Conservation (phyloP, 2,329 filamentous ascomycete genomes). For the Zasmidium cellare region DNA sequence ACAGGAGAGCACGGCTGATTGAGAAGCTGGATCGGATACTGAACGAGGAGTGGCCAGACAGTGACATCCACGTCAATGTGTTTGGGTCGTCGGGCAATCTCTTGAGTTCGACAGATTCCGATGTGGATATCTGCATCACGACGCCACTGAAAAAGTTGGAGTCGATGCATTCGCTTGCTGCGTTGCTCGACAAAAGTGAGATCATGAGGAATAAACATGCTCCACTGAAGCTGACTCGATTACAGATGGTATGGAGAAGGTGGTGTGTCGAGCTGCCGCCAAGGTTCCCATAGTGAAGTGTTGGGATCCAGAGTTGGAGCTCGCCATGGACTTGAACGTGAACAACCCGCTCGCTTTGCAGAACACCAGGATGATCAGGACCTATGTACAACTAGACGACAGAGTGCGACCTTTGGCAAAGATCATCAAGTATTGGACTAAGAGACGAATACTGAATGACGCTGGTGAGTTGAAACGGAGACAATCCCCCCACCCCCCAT, state of each 20-base stretch:
- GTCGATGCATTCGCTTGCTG: slow-evolving; percentile 85
- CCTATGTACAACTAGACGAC: slow-evolving; percentile 90
- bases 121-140: slow-evolving; percentile 97
- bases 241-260: slow-evolving; percentile 93
- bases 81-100: slow-evolving; percentile 98
- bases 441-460: slow-evolving; percentile 88
- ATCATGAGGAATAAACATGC: neutral
- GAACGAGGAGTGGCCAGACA: slow-evolving; percentile 87
- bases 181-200: slow-evolving; percentile 60
- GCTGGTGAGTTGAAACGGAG: slow-evolving; percentile 65
- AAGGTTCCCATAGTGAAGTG: slow-evolving; percentile 99
- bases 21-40: slow-evolving; percentile 84
- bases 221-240: slow-evolving; percentile 22
- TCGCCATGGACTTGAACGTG: slow-evolving; percentile 97
- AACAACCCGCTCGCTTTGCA: slow-evolving; percentile 94
- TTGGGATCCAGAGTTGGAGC: slow-evolving; percentile 88
- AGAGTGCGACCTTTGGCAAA: slow-evolving; percentile 90
- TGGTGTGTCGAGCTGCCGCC: slow-evolving; percentile 89
- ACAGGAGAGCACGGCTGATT: slow-evolving; percentile 73
- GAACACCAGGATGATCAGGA: slow-evolving; percentile 97
- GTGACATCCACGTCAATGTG: slow-evolving; percentile 84
- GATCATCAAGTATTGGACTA: slow-evolving; percentile 97
- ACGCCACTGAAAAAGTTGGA: slow-evolving; percentile 86
- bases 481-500: neutral
- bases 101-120: slow-evolving; percentile 91